Conservation (phyloP, 1,139 yeast species). For the Candida pseudoviswanathii region DNA sequence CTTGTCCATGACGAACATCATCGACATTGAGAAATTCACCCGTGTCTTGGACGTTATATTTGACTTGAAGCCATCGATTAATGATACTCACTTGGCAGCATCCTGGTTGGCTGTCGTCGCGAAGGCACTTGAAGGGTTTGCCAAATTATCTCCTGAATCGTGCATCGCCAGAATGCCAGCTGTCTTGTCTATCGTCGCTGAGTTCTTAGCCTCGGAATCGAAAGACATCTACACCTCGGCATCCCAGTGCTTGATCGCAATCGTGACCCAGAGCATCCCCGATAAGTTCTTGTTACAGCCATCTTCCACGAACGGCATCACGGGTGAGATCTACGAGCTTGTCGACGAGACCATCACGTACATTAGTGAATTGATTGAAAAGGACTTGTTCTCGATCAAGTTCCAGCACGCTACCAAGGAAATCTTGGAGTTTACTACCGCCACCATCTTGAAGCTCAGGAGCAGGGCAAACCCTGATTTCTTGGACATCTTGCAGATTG, state of each 20-base stretch:
- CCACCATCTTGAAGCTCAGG: constrained; percentile 65
- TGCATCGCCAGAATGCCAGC: constrained; percentile 60
- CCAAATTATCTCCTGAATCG: constrained; percentile 57
- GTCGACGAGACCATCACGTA: constrained; percentile 55
- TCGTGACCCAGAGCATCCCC: constrained; percentile 66
- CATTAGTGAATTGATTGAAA: constrained; percentile 52
- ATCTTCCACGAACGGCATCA: constrained; percentile 37
- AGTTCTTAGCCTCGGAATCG: constrained; percentile 67
- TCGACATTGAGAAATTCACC: constrained; percentile 62
- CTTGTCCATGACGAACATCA: constrained; percentile 67
- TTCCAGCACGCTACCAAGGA: constrained; percentile 79
- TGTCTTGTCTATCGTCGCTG: constrained; percentile 57
- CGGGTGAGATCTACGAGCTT: constrained; percentile 51
- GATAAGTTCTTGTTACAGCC: constrained; percentile 59
- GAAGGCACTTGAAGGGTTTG: constrained; percentile 74
- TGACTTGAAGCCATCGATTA: constrained; percentile 77
- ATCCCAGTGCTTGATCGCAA: constrained; percentile 82
- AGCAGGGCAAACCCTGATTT: constrained; percentile 74
- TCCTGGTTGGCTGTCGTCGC: constrained; percentile 96
- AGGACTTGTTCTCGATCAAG: constrained; percentile 68
- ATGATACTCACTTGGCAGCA: constrained; percentile 85
- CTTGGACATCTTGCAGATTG: constrained; percentile 62
- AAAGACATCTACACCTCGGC: constrained; percentile 74
- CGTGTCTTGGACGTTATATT: constrained; percentile 71
- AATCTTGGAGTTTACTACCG: constrained; percentile 68